Conservation (phyloP, 2,329 filamentous ascomycete species). For the Coleophoma eucalyptorum region DNA sequence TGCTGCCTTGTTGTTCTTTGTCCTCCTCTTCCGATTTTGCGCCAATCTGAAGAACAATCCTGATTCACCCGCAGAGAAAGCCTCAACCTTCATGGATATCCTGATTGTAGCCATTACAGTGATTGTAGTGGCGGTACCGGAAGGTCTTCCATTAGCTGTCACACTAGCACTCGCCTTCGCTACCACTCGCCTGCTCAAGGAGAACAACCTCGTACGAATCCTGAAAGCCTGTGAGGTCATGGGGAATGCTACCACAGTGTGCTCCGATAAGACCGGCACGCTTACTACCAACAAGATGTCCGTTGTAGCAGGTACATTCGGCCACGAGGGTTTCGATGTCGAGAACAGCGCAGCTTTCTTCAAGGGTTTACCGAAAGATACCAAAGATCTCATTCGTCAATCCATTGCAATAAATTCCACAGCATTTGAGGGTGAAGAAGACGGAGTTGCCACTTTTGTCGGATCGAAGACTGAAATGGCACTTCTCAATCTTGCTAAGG, state of each 20-base stretch:
- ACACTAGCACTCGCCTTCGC: conserved; percentile 69
- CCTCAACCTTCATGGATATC: conserved; percentile 53
- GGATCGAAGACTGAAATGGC: conserved; percentile 74
- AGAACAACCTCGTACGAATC: conserved; percentile 63
- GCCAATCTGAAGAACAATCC: conserved; percentile 49
- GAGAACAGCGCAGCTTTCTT: conserved; percentile 23
- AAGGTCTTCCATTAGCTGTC: conserved; percentile 64
- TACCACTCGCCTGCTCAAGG: conserved; percentile 59
- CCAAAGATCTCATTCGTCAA: conserved; percentile 43
- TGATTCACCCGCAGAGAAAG: conserved; percentile 46
- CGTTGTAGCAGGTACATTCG: conserved; percentile 61
- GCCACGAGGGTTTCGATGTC: conserved; percentile 21
- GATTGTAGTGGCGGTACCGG: conserved; percentile 58
- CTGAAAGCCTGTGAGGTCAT: conserved; percentile 63
- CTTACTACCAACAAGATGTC: conserved; percentile 69
- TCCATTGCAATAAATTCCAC: conserved; percentile 64
- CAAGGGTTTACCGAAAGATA: neutral
- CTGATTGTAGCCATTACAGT: conserved; percentile 59
- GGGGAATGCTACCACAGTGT: conserved; percentile 65
- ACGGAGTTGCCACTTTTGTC: conserved; percentile 54
- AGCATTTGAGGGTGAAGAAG: conserved; percentile 58
- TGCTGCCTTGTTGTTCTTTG: conserved; percentile 69
- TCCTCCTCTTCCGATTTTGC: conserved; percentile 72
- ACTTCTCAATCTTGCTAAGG: conserved; percentile 59
- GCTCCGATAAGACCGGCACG: conserved; percentile 68